phyloP scores from a whole-genome alignment of 2,329 filamentous ascomycete genomes.

The Moelleriella libera region DNA sequence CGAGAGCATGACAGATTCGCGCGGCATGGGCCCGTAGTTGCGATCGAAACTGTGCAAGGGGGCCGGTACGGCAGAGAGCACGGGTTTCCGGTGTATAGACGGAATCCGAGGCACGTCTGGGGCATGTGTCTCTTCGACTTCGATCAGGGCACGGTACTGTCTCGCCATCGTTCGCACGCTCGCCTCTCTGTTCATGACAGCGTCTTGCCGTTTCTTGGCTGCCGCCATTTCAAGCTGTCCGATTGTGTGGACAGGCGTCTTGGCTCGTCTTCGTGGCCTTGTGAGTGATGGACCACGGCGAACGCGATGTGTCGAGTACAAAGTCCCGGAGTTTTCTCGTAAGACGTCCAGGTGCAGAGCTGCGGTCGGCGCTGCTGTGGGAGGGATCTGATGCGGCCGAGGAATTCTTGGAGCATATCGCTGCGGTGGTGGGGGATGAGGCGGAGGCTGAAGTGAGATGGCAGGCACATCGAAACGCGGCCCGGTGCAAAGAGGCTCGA shows the following conservation, averaged over 20 bases:
- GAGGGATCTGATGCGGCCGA: conserved; percentile 1
- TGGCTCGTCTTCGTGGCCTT: conserved; percentile 16
- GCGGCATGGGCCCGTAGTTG: conserved; percentile 1
- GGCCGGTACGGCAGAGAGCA: neutral
- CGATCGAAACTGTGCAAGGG: neutral
- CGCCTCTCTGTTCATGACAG: conserved; percentile 16
- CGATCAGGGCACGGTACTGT: conserved; percentile 29
- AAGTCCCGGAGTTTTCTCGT: neutral
- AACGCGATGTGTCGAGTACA: neutral
- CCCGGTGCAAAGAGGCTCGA: too few relatives aligned
- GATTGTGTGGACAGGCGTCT: conserved; percentile 35
- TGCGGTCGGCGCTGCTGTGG: neutral
- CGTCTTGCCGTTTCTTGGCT: conserved; percentile 6
- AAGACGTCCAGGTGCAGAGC: neutral
- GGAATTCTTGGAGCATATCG: neutral
- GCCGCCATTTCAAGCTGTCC: conserved; percentile 30
- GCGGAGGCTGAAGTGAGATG: neutral
- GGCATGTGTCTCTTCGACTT: conserved; percentile 20
- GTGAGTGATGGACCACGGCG: conserved; percentile 2
- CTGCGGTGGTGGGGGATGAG: neutral
- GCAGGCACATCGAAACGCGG: too few relatives aligned
- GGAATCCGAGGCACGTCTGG: conserved; percentile 14
- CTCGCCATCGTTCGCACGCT: conserved; percentile 35
- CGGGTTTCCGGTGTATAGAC: conserved; percentile 10
- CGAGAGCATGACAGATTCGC: neutral